phyloP scores from a whole-genome alignment of 192 early-diverging fungal genomes.

The Linnemannia zychae region DNA sequence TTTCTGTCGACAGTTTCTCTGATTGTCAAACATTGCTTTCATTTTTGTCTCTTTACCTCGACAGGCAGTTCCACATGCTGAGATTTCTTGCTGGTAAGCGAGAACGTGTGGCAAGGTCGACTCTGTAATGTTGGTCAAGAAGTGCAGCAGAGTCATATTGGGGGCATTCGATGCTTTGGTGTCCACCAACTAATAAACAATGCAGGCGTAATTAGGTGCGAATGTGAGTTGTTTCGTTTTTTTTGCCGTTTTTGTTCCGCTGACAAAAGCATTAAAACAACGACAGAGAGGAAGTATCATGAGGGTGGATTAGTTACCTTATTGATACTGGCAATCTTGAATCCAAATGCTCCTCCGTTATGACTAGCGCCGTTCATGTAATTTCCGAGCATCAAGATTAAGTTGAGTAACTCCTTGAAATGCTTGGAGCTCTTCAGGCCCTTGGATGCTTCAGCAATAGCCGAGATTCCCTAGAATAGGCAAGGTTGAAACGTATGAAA shows the following conservation, averaged over 20 bases:
- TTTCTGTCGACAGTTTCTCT: neutral
- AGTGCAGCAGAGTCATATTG: slow-evolving; percentile 83
- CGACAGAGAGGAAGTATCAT: no score
- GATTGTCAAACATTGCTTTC: neutral
- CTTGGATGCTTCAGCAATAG: slow-evolving; percentile 76
- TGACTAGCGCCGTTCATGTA: slow-evolving; percentile 85
- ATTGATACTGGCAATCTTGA: slow-evolving; percentile 86
- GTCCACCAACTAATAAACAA: slow-evolving; percentile 71
- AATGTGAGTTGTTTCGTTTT: neutral
- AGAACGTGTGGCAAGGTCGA: slow-evolving; percentile 72
- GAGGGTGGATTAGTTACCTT: slow-evolving; percentile 62
- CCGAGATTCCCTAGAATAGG: slow-evolving; percentile 63
- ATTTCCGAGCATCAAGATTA: slow-evolving; percentile 85
- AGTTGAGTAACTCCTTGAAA: slow-evolving; percentile 79
- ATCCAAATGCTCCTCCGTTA: slow-evolving; percentile 89
- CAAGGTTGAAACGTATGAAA: neutral
- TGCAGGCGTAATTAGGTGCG: no score
- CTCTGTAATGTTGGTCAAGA: slow-evolving; percentile 78
- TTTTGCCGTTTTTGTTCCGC: no score
- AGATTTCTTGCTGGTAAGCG: slow-evolving; percentile 76
- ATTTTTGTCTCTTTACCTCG: slow-evolving; percentile 61
- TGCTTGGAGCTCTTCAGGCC: slow-evolving; percentile 75
- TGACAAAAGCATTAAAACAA: no score
- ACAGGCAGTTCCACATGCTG: slow-evolving; percentile 76
- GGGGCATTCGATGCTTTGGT: slow-evolving; percentile 84